Base-by-base conservation (phyloP, 2,329 filamentous ascomycete genomes). In the Fusarium kyushuense region DNA sequence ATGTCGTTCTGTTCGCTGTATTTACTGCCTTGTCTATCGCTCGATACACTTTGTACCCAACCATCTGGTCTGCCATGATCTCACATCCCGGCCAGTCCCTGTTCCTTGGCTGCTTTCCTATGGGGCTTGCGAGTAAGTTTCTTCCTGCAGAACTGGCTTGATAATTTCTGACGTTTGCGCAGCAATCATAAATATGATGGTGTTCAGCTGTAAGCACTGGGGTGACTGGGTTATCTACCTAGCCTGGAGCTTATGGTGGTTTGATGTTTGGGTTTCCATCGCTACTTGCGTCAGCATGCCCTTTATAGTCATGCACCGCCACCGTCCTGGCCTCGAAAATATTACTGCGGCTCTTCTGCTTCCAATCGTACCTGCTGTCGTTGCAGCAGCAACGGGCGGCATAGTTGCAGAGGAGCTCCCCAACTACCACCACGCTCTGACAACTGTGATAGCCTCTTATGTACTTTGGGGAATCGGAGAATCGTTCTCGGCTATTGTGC, bases 61-160 rank as follows among this genome's bases (percentile, higher is more conserved):
- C 86, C 59, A 88, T 92, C 30, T 92, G 89, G 84, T 73, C 60
- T 0, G 86, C 84, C 17, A 91, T 93, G 89, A 84, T 92, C 35
- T 79, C 81, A 3, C 88, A 93, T 73, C 89, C 88, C 1, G 84
- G 84, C 2, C 88, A 93, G 72, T 89, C 87, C 2, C 81, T 93
- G 54, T 93, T 92, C 68, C 78, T 93, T 5, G 90, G 87, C 0
- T 90, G 88, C 0, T 84, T 91, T 32, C 89, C 89, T 1, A 92
- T 92, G 87, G 89, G 84, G 0, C 84, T 92, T 59, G 86, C 88
- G 0, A 92, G 79, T 81, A 64, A 62, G 76, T 74, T 30, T 13
- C 6, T 11, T 30, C 38, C 5, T 21, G 11, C 16, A 13, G 13
- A 11, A 13, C 36, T 11, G 27, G 25, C 10, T 17, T 7, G 3